Evolutionary conservation across 2,329 filamentous ascomycete species (phyloP), one percentile per base, ranked within the genome.

Genomic region (Niveomyces coronatus): DNA sequence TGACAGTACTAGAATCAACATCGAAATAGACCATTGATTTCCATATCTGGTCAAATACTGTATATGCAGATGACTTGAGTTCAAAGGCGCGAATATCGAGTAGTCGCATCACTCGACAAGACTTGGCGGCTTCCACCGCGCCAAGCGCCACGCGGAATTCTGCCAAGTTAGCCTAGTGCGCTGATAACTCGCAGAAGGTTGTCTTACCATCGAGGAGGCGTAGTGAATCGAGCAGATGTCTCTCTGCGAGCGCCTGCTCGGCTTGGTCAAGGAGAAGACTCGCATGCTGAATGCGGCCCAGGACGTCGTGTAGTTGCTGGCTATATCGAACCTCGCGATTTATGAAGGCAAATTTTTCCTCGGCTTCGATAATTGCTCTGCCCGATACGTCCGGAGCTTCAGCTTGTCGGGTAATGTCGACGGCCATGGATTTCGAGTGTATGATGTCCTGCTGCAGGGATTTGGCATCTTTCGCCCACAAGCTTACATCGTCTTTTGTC

Each of bases 381-480:
- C 74, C 74, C 0, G 69, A 71, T 2, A 68, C 58, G 35, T 65
- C 66, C 1, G 71, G 71, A 2, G 68, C 74, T 52, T 89, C 82
- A 37, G 87, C 80, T 50, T 86, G 76, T 31, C 79, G 73, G 5
- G 89, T 74, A 42, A 96, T 93, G 41, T 87, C 79, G 51, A 79
- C 79, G 16, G 89, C 87, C 24, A 87, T 79, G 13, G 75, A 71
- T 51, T 85, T 81, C 17, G 86, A 89, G 32, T 76, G 74, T 50
- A 85, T 76, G 47, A 95, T 89, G 53, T 95, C 89, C 44, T 80
- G 74, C 56, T 94, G 85, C 7, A 95, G 73, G 37, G 80, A 76
- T 58, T 85, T 85, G 33, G 88, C 86, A 57, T 91, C 85, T 36
- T 70, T 64, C 40, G 93, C 84, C 89, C 89, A 96, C 36, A 79